Percentiles rank a stretch among this genome's conserved stretches.
Evolutionary conservation across 805 yeast species (phyloP).

Genomic region (Wickerhamomyces ciferrii): DNA sequence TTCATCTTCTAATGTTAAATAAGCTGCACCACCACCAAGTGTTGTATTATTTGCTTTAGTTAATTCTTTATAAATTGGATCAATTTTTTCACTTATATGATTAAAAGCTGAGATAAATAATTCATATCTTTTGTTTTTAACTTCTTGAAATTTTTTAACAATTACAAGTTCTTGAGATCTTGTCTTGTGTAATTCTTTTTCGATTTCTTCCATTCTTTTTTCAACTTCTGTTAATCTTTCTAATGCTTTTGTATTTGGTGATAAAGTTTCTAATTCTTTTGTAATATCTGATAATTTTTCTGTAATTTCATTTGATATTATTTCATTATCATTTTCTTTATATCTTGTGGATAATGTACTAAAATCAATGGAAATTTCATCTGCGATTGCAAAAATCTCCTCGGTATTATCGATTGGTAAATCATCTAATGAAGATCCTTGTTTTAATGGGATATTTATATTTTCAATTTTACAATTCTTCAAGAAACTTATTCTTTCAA

Average conservation of each 20-base stretch:
- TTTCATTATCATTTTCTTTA: conserved; percentile 28
- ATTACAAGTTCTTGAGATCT: conserved; percentile 55
- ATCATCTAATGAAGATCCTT: conserved; percentile 52
- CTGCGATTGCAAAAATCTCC: conserved; percentile 32
- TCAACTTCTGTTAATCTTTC: conserved; percentile 73
- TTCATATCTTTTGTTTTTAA: conserved; percentile 55
- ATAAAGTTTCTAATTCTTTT: conserved; percentile 33
- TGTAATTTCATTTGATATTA: conserved; percentile 29
- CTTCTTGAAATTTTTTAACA: conserved; percentile 48
- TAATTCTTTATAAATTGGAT: conserved; percentile 76
- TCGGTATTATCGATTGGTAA: conserved; percentile 53
- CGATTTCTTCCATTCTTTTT: conserved; percentile 51
- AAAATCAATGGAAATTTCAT: conserved; percentile 53
- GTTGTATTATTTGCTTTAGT: conserved; percentile 56
- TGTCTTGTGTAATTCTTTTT: conserved; percentile 56
- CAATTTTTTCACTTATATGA: conserved; percentile 71
- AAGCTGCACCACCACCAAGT: conserved; percentile 91
- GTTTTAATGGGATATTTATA: conserved; percentile 51
- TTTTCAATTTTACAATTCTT: conserved; percentile 74
- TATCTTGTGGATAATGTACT: conserved; percentile 36
- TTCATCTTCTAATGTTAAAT: conserved; percentile 78
- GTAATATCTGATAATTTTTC: conserved; percentile 31
- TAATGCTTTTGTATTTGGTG: conserved; percentile 80
- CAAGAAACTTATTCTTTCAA: conserved; percentile 54
- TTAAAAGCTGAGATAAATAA: conserved; percentile 67